These are phyloP conservation scores for Hortiboletus flavorubellus DNA, from an alignment of 768 basidiomycete genomes.

Conservation along the genomic window DNA sequence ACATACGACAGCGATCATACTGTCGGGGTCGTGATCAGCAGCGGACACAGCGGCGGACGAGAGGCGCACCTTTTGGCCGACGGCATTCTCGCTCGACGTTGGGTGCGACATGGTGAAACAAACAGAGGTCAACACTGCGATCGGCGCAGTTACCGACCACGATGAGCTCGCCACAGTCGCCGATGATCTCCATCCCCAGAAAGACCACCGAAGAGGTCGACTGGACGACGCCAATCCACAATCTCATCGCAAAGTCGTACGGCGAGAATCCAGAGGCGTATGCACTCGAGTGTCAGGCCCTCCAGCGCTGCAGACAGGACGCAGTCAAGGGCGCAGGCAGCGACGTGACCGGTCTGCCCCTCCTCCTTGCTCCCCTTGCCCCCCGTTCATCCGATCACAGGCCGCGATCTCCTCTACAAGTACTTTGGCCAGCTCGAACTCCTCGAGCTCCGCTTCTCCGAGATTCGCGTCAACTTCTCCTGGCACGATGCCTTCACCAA, in stretches of 20 bases:
- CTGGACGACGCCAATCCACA: conserved; percentile 87
- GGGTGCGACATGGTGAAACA: conserved; percentile 15
- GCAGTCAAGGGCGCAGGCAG: conserved; percentile 96
- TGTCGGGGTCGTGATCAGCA: conserved; percentile 21
- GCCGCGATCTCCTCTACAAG: conserved; percentile 93
- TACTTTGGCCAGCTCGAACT: conserved; percentile 99
- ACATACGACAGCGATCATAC: conserved; percentile 87
- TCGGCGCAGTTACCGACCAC: no score
- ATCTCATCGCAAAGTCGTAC: conserved; percentile 85
- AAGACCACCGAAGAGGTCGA: conserved; percentile 97
- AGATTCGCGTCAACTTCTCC: conserved; percentile 92
- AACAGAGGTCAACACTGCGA: conserved; percentile 20
- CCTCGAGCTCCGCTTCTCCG: conserved; percentile 93
- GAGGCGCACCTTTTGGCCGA: conserved; percentile 76
- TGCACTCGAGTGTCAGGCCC: conserved; percentile 71
- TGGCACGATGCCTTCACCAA: conserved; percentile 97
- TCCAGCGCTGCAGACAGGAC: conserved; percentile 93
- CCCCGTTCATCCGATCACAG: conserved; percentile 35
- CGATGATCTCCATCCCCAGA: conserved; percentile 88
- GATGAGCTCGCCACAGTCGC: conserved; percentile 80
- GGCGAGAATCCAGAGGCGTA: conserved; percentile 92
- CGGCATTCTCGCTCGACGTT: conserved; percentile 83
- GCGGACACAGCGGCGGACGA: background rate
- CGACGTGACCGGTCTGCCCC: conserved; percentile 77
- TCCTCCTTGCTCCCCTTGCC: background rate